phyloP scores from a whole-genome alignment of 2,329 filamentous ascomycete genomes.

The Cladophialophora psammophila region DNA sequence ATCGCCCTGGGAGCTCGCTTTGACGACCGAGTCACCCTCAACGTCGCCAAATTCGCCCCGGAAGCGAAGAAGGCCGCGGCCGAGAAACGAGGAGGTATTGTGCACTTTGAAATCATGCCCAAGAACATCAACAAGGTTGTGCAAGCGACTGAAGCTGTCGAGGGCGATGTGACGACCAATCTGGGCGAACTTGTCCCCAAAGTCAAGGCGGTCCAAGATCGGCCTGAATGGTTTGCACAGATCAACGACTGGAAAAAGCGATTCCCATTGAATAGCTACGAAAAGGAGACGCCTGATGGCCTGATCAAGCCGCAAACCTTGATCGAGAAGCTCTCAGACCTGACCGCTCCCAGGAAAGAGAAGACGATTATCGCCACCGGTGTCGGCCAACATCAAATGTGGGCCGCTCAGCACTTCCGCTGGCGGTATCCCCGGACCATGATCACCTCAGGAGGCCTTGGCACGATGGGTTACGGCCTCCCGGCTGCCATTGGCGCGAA shows the following conservation, averaged over 20 bases:
- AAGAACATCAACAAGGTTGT: conserved; percentile 99
- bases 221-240: conserved; percentile 86
- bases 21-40: conserved; percentile 90
- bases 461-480: conserved; percentile 95
- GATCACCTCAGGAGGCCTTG: conserved; percentile 94
- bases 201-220: conserved; percentile 69
- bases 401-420: conserved; percentile 94
- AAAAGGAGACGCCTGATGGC: conserved; percentile 75
- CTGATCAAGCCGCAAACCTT: conserved; percentile 94
- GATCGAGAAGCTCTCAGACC: conserved; percentile 86
- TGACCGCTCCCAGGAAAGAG: conserved; percentile 81
- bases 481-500: conserved; percentile 95
- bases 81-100: conserved; percentile 88
- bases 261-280: conserved; percentile 84
- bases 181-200: conserved; percentile 76
- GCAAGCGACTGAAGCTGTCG: conserved; percentile 92
- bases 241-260: conserved; percentile 90
- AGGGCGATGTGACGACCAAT: conserved; percentile 88
- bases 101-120: conserved; percentile 98
- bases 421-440: conserved; percentile 92
- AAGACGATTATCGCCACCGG: conserved; percentile 89
- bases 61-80: conserved; percentile 82
- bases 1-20: conserved; percentile 93
- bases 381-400: conserved; percentile 99
- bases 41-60: conserved; percentile 85